Evolutionary conservation across 2,329 filamentous ascomycete species (phyloP), one percentile per base, ranked within the genome.

Genomic region (Stachybotrys elegans): DNA sequence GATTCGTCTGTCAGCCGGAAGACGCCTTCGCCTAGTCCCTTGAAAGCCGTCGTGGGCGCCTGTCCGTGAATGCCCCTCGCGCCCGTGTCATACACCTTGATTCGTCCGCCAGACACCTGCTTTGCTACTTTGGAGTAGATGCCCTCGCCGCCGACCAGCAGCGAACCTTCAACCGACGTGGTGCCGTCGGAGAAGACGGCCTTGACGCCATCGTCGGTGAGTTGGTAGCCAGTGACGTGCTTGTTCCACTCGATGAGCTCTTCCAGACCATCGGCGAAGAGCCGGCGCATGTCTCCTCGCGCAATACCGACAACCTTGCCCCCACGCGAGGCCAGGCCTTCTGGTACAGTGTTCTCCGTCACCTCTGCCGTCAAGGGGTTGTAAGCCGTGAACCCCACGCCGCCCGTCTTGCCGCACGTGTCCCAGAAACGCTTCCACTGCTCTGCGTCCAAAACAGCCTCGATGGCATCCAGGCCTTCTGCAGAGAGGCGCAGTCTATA

Each of bases 41-140:
- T 77, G 66, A 84, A 85, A 0, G 81, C 79, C 1, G 73, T 70
- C 0, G 73, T 79, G 0, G 79, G 78, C 7, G 82, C 79, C 56
- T 84, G 79, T 0, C 81, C 82, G 51, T 85, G 81, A 20, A 85
- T 83, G 2, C 80, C 79, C 39, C 81, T 62, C 0, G 80, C 76
- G 4, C 81, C 80, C 0, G 79, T 78, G 51, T 85, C 81, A 54
- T 75, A 84, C 5, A 80, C 73, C 57, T 81, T 83, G 37, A 84
- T 57, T 40, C 63, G 72, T 2, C 78, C 79, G 4, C 65, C 64
- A 0, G 76, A 80, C 4, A 84, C 62, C 60, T 85, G 80, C 51
- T 70, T 74, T 0, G 79, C 78, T 12, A 84, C 69, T 41, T 69
- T 68, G 8, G 79, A 83, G 53, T 78, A 75, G 32, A 84, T 75